A percentile compares a stretch with the other conserved stretches of the same genome.
These are phyloP conservation scores for Castanea sativa DNA, from an alignment of 306 rosid genomes.

Conservation along the genomic window DNA sequence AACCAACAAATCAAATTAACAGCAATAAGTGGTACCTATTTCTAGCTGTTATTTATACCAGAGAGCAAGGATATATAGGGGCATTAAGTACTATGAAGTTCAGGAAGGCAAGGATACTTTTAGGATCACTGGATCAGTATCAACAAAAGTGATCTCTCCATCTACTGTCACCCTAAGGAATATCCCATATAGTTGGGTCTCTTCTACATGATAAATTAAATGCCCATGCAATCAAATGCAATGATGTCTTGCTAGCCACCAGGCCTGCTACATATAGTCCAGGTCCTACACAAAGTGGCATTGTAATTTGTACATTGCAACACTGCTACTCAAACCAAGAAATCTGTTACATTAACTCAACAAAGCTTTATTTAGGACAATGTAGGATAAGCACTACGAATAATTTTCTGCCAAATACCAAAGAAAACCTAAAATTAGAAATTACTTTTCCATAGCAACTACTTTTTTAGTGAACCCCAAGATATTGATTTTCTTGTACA, in stretches of 20 bases:
- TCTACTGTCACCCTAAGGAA: neutral
- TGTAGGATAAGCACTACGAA: neutral
- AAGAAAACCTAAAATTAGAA: neutral
- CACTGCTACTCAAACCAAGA: neutral
- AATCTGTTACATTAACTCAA: neutral
- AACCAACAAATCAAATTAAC: neutral
- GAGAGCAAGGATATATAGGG: neutral
- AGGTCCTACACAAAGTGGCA: neutral
- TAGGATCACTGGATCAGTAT: neutral
- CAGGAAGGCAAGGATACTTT: neutral
- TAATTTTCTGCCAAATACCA: neutral
- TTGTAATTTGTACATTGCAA: neutral
- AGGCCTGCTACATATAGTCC: neutral
- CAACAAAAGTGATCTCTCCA: neutral
- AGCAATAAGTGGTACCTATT: neutral
- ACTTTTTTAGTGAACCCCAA: neutral
- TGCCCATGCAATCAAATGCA: neutral
- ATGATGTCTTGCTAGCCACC: slow-evolving; percentile 5
- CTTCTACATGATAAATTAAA: neutral
- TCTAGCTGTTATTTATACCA: neutral
- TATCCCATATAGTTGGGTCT: neutral
- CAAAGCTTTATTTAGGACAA: neutral
- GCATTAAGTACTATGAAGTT: neutral
- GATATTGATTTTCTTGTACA: neutral
- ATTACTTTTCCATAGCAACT: neutral